phyloP scores from a whole-genome alignment of 2,329 filamentous ascomycete species.

The Monilinia polystroma region DNA sequence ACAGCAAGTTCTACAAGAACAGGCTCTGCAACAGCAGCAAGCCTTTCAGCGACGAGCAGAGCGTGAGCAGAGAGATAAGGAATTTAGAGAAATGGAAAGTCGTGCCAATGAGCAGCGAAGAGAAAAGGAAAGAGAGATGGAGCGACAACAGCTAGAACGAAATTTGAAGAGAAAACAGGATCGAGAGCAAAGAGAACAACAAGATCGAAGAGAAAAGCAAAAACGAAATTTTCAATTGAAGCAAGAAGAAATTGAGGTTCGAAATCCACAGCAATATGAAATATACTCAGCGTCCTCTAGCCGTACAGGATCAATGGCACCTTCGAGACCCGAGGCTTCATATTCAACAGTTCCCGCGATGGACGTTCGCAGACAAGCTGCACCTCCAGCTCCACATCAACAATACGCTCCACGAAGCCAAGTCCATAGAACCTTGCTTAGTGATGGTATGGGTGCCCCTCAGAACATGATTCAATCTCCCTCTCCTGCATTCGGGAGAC shows the following conservation, averaged over 20 bases:
- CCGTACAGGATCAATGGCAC: conserved; percentile 29
- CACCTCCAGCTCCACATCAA: conserved; percentile 31
- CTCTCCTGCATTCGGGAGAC: conserved; percentile 33
- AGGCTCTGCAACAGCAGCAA: conserved; percentile 4
- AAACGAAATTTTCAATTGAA: conserved; percentile 37
- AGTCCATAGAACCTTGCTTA: conserved; percentile 31
- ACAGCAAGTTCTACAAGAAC: conserved; percentile 12
- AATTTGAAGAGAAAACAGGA: conserved; percentile 25
- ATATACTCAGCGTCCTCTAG: conserved; percentile 34
- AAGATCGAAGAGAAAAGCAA: conserved; percentile 26
- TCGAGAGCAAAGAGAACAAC: conserved; percentile 22
- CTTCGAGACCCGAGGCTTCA: conserved; percentile 33
- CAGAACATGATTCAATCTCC: conserved; percentile 34
- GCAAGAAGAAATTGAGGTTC: conserved; percentile 37
- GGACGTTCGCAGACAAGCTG: conserved; percentile 27
- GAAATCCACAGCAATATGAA: conserved; percentile 42
- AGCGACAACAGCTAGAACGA: conserved; percentile 12
- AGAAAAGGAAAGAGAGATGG: conserved; percentile 8
- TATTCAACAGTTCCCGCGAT: conserved; percentile 14
- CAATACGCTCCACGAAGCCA: conserved; percentile 33
- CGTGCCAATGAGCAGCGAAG: conserved; percentile 12
- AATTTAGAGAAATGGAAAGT: conserved; percentile 13
- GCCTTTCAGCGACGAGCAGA: conserved; percentile 2
- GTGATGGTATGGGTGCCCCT: conserved; percentile 30
- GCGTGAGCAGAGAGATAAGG: not conserved